phyloP scores from a whole-genome alignment of 257 asterid genomes.

The Galeopsis tetrahit region DNA sequence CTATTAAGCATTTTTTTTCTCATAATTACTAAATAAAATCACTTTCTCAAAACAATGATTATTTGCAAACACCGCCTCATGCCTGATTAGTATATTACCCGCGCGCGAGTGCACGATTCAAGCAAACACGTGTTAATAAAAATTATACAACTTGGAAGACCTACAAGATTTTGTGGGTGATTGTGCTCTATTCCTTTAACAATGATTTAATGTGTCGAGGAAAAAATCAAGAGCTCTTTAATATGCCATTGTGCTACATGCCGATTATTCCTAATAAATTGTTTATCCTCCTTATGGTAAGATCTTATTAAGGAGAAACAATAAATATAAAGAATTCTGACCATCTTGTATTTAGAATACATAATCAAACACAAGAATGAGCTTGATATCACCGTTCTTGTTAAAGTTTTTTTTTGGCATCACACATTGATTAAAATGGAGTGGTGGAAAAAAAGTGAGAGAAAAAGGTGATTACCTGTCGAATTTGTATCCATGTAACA shows the following conservation, averaged over 20 bases:
- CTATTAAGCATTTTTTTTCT: too few species aligned
- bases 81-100: background rate
- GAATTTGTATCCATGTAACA: slow-evolving; percentile 78
- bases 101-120: background rate
- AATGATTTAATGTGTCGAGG: background rate
- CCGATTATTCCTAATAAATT: background rate
- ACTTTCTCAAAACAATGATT: too few species aligned
- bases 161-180: background rate
- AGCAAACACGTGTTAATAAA: background rate
- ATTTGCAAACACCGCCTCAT: background rate
- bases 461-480: slow-evolving; percentile 56
- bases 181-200: background rate
- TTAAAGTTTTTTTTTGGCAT: background rate
- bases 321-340: background rate
- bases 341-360: background rate
- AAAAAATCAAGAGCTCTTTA: background rate
- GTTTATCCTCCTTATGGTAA: background rate
- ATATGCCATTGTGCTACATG: background rate
- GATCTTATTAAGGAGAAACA: background rate
- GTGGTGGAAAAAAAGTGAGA: background rate
- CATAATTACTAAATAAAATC: too few species aligned
- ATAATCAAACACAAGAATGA: slow-evolving; percentile 12
- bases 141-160: background rate
- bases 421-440: background rate
- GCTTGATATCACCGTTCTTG: background rate